Conservation (phyloP, 495 filamentous ascomycete genomes). For the Talaromyces ruber region DNA sequence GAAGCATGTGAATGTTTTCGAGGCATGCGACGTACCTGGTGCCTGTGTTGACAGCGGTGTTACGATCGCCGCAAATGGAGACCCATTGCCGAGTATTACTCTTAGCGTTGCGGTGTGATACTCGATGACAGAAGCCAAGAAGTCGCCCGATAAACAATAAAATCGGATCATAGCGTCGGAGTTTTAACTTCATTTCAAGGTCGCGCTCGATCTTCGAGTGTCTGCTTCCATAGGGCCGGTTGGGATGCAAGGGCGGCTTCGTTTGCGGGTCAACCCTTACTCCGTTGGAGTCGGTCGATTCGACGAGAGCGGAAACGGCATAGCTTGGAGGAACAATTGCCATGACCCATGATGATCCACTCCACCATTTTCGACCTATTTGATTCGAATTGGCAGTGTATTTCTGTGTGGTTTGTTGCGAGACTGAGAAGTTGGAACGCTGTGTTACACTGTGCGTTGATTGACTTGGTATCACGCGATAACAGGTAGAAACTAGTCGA, state of each 20-base stretch:
- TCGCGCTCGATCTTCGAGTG: background rate
- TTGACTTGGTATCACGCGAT: background rate
- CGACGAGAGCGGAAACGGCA: background rate
- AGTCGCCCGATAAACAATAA: background rate
- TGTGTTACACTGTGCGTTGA: background rate
- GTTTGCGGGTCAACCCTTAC: background rate
- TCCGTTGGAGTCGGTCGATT: background rate
- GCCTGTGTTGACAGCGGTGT: background rate
- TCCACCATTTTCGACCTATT: background rate
- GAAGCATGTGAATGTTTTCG: background rate
- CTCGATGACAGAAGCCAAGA: background rate
- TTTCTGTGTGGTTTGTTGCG: background rate
- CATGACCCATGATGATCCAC: background rate
- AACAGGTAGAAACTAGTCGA: background rate
- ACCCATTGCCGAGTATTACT: background rate
- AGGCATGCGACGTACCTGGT: background rate
- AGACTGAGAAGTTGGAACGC: background rate
- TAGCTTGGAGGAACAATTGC: too few relatives aligned
- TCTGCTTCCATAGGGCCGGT: background rate
- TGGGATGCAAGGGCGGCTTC: slow-evolving; percentile 1
- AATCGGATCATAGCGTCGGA: background rate
- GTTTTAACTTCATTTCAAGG: background rate
- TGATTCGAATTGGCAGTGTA: too few relatives aligned
- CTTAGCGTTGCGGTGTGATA: background rate
- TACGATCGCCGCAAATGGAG: background rate